These are phyloP conservation scores for Fusarium siculi DNA, from an alignment of 2,329 filamentous ascomycete genomes.

Conservation along the genomic window DNA sequence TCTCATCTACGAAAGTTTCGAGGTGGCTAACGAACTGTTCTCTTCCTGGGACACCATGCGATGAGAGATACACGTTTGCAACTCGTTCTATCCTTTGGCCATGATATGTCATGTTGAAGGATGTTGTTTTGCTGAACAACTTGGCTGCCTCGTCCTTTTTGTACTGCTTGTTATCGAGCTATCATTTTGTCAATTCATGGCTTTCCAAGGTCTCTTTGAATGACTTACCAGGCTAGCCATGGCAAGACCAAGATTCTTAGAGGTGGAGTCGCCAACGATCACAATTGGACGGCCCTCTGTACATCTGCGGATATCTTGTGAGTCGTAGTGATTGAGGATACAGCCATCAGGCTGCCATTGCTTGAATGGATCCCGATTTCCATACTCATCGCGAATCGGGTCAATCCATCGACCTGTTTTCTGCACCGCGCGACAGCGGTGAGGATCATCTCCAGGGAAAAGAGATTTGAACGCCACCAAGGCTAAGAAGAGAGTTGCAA, in stretches of 20 bases:
- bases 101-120: slow-evolving; percentile 2
- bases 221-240: slow-evolving; percentile 39
- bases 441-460: slow-evolving; percentile 54
- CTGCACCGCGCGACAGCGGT: slow-evolving; percentile 63
- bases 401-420: slow-evolving; percentile 61
- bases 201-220: rapidly evolving
- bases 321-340: slow-evolving; percentile 64
- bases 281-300: slow-evolving; percentile 61
- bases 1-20: neutral
- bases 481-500: neutral
- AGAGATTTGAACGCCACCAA: neutral
- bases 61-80: neutral
- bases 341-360: slow-evolving; percentile 70
- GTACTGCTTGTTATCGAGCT: neutral
- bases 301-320: slow-evolving; percentile 61
- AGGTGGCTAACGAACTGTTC: neutral
- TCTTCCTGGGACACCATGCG: neutral
- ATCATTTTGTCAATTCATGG: neutral
- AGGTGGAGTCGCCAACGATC: slow-evolving; percentile 68
- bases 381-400: slow-evolving; percentile 41
- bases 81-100: slow-evolving; percentile 1
- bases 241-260: slow-evolving; percentile 68
- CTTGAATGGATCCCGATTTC: slow-evolving; percentile 47
- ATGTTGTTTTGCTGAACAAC: neutral
- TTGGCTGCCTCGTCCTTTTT: neutral